Conservation (phyloP, 1,284 basidiomycete species). For the Termitomyces sp. region DNA sequence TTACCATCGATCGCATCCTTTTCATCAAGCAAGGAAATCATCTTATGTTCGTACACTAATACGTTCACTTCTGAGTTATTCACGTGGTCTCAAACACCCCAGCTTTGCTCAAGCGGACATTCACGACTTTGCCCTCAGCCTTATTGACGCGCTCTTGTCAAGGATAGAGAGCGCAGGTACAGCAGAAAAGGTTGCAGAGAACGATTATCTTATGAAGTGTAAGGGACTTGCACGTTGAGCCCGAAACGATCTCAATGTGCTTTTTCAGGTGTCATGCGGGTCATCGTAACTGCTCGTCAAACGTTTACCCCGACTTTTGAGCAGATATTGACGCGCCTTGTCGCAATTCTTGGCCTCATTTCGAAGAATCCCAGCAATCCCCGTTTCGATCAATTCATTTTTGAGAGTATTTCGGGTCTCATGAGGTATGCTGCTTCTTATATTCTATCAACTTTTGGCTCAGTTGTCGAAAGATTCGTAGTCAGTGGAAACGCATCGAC, state of each 20-base stretch:
- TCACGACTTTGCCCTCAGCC: slow-evolving; percentile 71
- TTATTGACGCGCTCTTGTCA: slow-evolving; percentile 74
- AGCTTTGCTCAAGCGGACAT: slow-evolving; percentile 89
- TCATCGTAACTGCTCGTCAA: slow-evolving; percentile 86
- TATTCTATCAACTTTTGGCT: background rate
- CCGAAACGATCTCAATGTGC: background rate
- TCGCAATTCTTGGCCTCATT: slow-evolving; percentile 80
- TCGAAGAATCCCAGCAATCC: slow-evolving; percentile 97
- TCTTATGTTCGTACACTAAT: slow-evolving; percentile 46
- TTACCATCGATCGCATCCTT: slow-evolving; percentile 85
- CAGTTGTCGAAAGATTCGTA: slow-evolving; percentile 56
- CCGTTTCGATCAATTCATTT: slow-evolving; percentile 95
- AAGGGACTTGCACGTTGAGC: slow-evolving; percentile 21
- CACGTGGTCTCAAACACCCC: background rate
- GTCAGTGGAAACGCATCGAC: slow-evolving; percentile 65
- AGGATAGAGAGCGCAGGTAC: slow-evolving; percentile 83
- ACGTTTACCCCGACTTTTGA: slow-evolving; percentile 68
- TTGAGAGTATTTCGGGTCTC: slow-evolving; percentile 91
- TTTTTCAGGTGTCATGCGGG: slow-evolving; percentile 81
- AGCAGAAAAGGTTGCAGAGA: slow-evolving; percentile 94
- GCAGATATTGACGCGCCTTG: slow-evolving; percentile 70
- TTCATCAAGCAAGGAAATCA: slow-evolving; percentile 79
- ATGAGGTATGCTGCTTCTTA: slow-evolving; percentile 54
- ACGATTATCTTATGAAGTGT: slow-evolving; percentile 99
- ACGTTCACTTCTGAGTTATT: background rate